A percentile compares a stretch with the other conserved stretches of the same genome.
Conservation (phyloP, 2,329 filamentous ascomycete genomes). For the Sporothrix schenckii region DNA sequence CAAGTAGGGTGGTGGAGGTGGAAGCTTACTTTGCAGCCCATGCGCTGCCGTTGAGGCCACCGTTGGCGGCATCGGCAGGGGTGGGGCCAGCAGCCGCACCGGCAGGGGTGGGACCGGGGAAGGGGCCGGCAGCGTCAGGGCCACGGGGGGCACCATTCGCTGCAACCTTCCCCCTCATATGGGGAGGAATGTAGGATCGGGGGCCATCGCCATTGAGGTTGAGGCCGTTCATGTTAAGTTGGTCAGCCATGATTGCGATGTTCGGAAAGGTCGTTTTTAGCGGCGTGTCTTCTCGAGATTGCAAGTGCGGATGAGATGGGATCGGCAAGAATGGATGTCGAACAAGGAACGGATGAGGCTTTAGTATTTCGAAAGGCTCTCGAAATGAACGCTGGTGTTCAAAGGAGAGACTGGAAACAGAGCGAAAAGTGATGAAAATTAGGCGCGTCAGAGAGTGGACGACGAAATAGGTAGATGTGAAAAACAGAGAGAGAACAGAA, state of each 20-base stretch:
- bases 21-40: conserved; percentile 64
- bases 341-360: conserved; percentile 16
- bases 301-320: not conserved
- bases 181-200: conserved; percentile 83
- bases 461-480: conserved; percentile 4
- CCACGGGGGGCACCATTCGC: conserved; percentile 40
- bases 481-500: conserved; percentile 17
- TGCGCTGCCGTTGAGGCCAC: conserved; percentile 63
- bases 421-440: conserved; percentile 7
- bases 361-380: conserved; percentile 17
- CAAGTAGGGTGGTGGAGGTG: not conserved
- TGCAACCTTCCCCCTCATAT: conserved; percentile 67
- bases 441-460: not conserved
- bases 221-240: conserved; percentile 80
- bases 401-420: conserved; percentile 31
- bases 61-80: conserved; percentile 31
- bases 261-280: conserved; percentile 25
- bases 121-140: conserved; percentile 29
- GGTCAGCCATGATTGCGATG: conserved; percentile 70
- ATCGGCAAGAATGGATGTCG: conserved; percentile 15
- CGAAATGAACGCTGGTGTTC: conserved; percentile 33
- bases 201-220: conserved; percentile 55
- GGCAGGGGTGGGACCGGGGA: conserved; percentile 35
- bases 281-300: conserved; percentile 32
- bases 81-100: conserved; percentile 16